A percentile compares a stretch with the other conserved stretches of the same genome.
Conservation (phyloP, 2,329 filamentous ascomycete species). For the Ceratocystis ficicola region DNA sequence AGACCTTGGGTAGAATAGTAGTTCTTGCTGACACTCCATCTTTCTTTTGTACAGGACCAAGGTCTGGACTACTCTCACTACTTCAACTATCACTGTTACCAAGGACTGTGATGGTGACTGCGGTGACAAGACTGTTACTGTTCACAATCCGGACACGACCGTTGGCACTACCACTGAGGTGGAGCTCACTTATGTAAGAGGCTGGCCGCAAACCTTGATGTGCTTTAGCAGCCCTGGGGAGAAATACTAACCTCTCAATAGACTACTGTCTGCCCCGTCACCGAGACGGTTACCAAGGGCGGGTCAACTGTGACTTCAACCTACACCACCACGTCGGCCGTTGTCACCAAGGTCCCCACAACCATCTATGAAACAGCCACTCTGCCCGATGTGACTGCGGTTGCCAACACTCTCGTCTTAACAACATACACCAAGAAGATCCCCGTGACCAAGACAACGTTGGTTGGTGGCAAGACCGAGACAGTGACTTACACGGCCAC, state of each 20-base stretch:
- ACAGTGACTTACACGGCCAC: conserved; percentile 10
- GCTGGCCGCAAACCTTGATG: too few relatives aligned
- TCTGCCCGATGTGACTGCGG: conserved; percentile 13
- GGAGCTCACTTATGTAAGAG: conserved; percentile 16
- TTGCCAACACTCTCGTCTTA: conserved; percentile 3
- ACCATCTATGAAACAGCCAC: conserved; percentile 15
- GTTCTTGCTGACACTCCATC: neutral
- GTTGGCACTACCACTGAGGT: conserved; percentile 18
- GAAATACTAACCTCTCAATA: conserved; percentile 11
- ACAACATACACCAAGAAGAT: conserved; percentile 16
- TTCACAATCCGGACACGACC: conserved; percentile 12
- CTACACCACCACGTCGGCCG: conserved; percentile 18
- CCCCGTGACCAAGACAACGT: conserved; percentile 13
- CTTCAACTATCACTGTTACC: conserved; percentile 17
- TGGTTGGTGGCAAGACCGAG: conserved; percentile 12
- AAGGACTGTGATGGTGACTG: conserved; percentile 11
- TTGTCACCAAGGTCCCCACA: conserved; percentile 12
- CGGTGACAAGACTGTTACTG: conserved; percentile 15
- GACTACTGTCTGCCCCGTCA: conserved; percentile 20
- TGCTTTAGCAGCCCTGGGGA: neutral
- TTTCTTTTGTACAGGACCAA: conserved; percentile 10
- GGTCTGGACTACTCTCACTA: conserved; percentile 11
- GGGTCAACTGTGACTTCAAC: conserved; percentile 18
- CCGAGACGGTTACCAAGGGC: conserved; percentile 20
- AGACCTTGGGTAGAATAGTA: neutral